phyloP scores from a whole-genome alignment of 805 yeast species.

The Candida incommunis region DNA sequence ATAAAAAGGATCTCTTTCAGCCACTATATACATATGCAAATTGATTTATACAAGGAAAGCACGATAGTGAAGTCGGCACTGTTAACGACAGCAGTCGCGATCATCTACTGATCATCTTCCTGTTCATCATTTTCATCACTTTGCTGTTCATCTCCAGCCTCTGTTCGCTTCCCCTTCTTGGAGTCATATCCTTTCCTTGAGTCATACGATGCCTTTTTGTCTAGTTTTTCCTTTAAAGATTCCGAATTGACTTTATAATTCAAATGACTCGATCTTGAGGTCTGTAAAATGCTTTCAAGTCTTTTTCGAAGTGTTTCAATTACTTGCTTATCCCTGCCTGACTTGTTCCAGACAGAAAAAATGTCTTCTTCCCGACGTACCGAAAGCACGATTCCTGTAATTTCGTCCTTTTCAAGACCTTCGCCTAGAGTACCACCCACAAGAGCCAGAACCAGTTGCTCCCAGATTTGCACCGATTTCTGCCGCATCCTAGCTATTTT shows the following conservation, averaged over 20 bases:
- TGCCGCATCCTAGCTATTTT: background rate
- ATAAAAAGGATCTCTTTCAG: background rate
- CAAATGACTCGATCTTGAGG: conserved; percentile 7
- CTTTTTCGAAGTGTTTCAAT: conserved; percentile 11
- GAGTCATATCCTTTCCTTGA: too few relatives aligned
- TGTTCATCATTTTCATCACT: background rate
- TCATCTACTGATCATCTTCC: background rate
- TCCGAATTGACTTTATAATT: conserved; percentile 20
- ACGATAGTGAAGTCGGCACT: background rate
- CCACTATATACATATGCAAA: background rate
- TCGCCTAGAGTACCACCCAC: conserved; percentile 38
- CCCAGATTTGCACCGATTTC: conserved; percentile 17
- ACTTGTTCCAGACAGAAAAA: conserved; percentile 46
- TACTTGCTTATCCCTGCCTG: conserved; percentile 19
- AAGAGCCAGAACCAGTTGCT: conserved; percentile 35
- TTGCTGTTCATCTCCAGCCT: background rate
- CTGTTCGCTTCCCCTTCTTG: background rate
- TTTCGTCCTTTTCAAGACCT: conserved; percentile 23
- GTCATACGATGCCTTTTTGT: background rate
- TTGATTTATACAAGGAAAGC: background rate
- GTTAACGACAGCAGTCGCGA: background rate
- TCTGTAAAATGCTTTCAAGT: conserved; percentile 7
- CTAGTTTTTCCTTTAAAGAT: conserved; percentile 13
- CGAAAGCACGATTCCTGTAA: conserved; percentile 46
- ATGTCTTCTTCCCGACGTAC: conserved; percentile 46